Evolutionary conservation across 2,329 filamentous ascomycete genomes (phyloP), one percentile per base, ranked within the genome.

Genomic region (Monilinia aucupariae): DNA sequence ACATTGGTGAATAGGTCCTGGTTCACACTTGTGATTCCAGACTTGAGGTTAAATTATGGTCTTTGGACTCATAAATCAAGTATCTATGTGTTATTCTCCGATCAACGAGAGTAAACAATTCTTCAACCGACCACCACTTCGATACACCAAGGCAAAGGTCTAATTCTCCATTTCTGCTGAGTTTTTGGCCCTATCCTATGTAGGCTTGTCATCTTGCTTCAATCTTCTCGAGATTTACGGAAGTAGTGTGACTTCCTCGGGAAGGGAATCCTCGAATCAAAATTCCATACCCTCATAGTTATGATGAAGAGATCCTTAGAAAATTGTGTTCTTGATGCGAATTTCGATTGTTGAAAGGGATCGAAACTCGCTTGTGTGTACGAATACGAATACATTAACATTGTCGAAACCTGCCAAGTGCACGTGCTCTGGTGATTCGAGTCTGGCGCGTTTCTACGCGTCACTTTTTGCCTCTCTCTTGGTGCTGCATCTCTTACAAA

Each of bases 401-500:
- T 17, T n/a, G 43, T 54, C 22, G 8, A 54, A 43, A 30, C 13
- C 41, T 45, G 22, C 34, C 51, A 30, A n/a, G 2, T 9, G n/a
- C 53, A 55, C 53, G 53, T 55, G 41, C 4, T 58, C 47, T 34
- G 27, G 41, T 34, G 43, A 22, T 52, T 34, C 2, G 30, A 22
- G 45, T 58, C 34, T 47, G n/a, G 41, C 54, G 54, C n/a, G 54
- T 34, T 37, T 56, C 41, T 41, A 41, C 54, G 41, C 54, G 54
- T 58, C 30, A 47, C 53, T 56, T 47, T 39, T 56, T 56, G 53
- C 53, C 39, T 55, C 20, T 43, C 8, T 7, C 6, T 47, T n/a
- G 12, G 6, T 7, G 13, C 45, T 45, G 20, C 41, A 10, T 47
- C n/a, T 20, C 47, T 47, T 34, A 1, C 30, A 34, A 37, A 10